Percentiles rank a stretch among this genome's conserved stretches.
These are phyloP conservation scores for Sesbania bispinosa DNA, from an alignment of 306 rosid genomes.

Conservation along the genomic window DNA sequence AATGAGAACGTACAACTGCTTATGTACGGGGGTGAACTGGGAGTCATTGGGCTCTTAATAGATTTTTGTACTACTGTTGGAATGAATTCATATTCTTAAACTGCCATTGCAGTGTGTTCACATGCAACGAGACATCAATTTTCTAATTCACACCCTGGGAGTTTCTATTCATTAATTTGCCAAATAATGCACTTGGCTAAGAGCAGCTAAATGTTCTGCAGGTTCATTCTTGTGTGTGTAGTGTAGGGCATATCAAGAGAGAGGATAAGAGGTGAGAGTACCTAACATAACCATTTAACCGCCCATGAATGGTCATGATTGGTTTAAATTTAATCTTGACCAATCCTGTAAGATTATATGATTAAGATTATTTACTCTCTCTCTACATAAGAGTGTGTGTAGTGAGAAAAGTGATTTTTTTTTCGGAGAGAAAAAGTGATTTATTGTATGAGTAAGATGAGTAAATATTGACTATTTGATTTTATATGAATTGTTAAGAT, in stretches of 20 bases:
- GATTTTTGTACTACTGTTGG: not conserved
- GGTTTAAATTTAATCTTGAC: not conserved
- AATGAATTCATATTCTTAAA: slow-evolving; percentile 3
- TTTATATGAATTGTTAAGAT: not conserved
- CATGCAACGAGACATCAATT: not conserved
- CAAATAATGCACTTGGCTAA: not conserved
- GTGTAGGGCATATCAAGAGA: too few relatives aligned
- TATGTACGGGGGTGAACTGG: not conserved
- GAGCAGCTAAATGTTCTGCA: not conserved
- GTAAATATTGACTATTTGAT: not conserved
- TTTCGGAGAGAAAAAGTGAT: not conserved
- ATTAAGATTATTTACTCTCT: not conserved
- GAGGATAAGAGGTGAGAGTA: not conserved
- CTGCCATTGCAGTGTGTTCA: not conserved
- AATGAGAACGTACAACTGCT: not conserved
- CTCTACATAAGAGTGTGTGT: too few relatives aligned
- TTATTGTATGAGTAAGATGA: not conserved
- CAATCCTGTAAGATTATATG: not conserved
- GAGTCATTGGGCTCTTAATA: slow-evolving; percentile 8
- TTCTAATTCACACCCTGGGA: not conserved
- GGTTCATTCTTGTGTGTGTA: too few relatives aligned
- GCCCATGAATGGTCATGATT: not conserved
- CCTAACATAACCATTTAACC: not conserved
- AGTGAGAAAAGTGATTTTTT: not conserved
- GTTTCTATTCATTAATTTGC: slow-evolving; percentile 13